Base-by-base conservation (phyloP, 2,329 filamentous ascomycete genomes). In the Exophiala xenobiotica region DNA sequence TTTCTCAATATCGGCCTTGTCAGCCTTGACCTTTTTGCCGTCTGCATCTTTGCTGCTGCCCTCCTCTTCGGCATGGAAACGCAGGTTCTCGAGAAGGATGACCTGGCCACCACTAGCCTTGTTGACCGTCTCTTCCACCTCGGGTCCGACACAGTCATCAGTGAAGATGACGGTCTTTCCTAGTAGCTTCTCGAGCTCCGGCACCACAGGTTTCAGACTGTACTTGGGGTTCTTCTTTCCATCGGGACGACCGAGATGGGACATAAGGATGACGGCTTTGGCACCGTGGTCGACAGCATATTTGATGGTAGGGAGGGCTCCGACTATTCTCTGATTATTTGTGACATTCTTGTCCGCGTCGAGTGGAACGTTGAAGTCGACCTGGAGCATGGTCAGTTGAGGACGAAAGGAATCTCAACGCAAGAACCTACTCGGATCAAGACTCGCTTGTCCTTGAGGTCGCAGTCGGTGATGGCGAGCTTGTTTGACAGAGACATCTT, bases 341-440 rank as follows among this genome's bases (percentile, higher is more conserved):
- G 93, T 97, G 73, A 99, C 83, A 51, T 95, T 91, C 78, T 90
- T 95, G 70, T 93, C 80, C 63, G 79, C 82, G 70, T 99, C 90
- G 68, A 99, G 90, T 60, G 93, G 93, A 51, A 99, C 95, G 76
- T 99, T 99, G 86, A 99, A 99, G 83, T 99, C 93, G 73, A 99
- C 92, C 91, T 96, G 67, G 35, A 41, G 38, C 18, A 19, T 12
- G 14, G 37, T 56, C 29, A 56, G 53, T 27, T 22, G 16, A 16
- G 12, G 33, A 19, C 4, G 16, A 23, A 35, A 35, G 22, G 56
- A 35, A n/a, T n/a, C 7, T 39, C 19, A 24, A 45, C 26, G 18
- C 37, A 24, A 20, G 42, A 33, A 78, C 88, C 74, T 81, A 95
- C 93, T 69, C 93, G 88, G 73, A 99, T 96, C 67, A 99, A 82